Conservation (phyloP, 2,329 filamentous ascomycete genomes). For the Cylindrodendrum hubeiense region DNA sequence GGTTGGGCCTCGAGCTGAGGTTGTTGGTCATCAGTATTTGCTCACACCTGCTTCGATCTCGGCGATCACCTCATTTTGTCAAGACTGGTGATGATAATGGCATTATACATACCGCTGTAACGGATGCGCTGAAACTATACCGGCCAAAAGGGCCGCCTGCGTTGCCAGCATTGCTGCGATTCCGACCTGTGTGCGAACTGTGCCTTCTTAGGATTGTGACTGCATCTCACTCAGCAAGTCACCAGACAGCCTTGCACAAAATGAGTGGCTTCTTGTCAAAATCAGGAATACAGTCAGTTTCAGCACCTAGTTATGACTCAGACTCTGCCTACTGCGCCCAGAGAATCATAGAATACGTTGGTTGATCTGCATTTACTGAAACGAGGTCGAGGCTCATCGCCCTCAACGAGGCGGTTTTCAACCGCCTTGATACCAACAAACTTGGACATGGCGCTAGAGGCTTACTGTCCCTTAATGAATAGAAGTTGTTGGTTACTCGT, state of each 20-base stretch:
- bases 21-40: too few species aligned
- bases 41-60: too few species aligned
- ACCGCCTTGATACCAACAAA: conserved; percentile 10
- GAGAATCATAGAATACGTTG: conserved; percentile 7
- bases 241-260: conserved; percentile 8
- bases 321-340: background rate
- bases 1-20: too few species aligned
- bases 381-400: conserved; percentile 12
- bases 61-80: too few species aligned
- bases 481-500: conserved; percentile 3
- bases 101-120: background rate
- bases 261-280: background rate
- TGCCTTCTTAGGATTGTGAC: conserved; percentile 11
- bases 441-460: conserved; percentile 8
- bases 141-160: conserved; percentile 1
- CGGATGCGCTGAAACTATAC: conserved; percentile 17
- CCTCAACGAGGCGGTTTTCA: conserved; percentile 5
- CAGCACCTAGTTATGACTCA: background rate
- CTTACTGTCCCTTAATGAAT: background rate
- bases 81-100: background rate
- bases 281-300: background rate
- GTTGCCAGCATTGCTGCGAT: conserved; percentile 9
- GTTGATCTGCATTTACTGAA: conserved; percentile 16
- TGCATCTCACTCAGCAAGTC: conserved; percentile 2
- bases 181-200: conserved; percentile 19